Percentiles rank a stretch among this genome's conserved stretches.
These are phyloP conservation scores for Coniochaeta prunicola DNA, from an alignment of 2,329 filamentous ascomycete species.

Conservation along the genomic window DNA sequence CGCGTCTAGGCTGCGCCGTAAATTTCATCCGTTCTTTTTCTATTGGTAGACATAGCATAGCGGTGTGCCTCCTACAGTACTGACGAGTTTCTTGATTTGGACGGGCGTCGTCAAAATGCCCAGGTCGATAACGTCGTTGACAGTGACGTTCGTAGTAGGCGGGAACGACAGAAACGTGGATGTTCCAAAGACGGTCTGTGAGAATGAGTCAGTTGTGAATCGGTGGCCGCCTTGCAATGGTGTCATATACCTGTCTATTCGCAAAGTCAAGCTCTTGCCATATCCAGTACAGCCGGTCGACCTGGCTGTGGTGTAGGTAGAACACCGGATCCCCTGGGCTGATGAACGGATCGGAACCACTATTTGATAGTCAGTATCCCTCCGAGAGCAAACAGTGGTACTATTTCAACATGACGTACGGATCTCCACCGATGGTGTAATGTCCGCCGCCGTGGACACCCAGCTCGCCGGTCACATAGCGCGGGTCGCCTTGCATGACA, in stretches of 20 bases:
- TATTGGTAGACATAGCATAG: slow-evolving; percentile 38
- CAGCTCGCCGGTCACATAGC: slow-evolving; percentile 17
- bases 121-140: slow-evolving; percentile 29
- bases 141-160: slow-evolving; percentile 31
- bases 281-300: slow-evolving; percentile 15
- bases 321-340: slow-evolving; percentile 14
- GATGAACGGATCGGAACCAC: slow-evolving; percentile 12
- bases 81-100: slow-evolving; percentile 27
- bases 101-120: slow-evolving; percentile 24
- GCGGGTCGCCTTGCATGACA: slow-evolving; percentile 27
- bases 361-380: too few relatives aligned
- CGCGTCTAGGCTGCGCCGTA: background rate
- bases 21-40: background rate
- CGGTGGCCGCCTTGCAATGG: background rate
- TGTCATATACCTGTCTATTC: slow-evolving; percentile 10
- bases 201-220: background rate
- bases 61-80: slow-evolving; percentile 30
- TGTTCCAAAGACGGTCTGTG: slow-evolving; percentile 30
- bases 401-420: too few relatives aligned
- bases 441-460: slow-evolving; percentile 27
- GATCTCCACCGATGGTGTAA: slow-evolving; percentile 22
- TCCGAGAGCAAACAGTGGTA: too few relatives aligned
- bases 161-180: slow-evolving; percentile 33
- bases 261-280: slow-evolving; percentile 18
- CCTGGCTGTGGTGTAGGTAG: slow-evolving; percentile 12